These are phyloP conservation scores for Paracoccidioides lutzii DNA, from an alignment of 2,329 filamentous ascomycete species.

Conservation along the genomic window DNA sequence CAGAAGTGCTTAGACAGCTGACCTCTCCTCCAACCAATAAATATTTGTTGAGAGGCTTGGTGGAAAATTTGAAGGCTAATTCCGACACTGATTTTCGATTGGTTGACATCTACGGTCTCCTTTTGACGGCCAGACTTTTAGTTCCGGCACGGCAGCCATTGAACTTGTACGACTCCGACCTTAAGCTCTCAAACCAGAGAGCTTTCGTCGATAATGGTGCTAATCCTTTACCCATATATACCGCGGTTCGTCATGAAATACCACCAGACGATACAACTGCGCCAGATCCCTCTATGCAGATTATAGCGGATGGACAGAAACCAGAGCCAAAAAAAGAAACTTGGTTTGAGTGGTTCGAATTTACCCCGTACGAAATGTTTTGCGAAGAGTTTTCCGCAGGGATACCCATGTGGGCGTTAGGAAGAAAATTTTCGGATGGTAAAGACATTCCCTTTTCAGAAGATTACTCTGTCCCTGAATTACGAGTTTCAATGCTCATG, in stretches of 20 bases:
- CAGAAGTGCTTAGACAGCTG: slow-evolving; percentile 64
- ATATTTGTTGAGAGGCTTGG: slow-evolving; percentile 70
- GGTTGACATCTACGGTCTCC: slow-evolving; percentile 81
- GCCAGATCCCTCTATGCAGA: not conserved
- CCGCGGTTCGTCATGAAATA: slow-evolving; percentile 89
- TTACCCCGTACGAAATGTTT: slow-evolving; percentile 88
- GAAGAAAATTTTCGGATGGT: slow-evolving; percentile 66
- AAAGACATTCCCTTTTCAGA: slow-evolving; percentile 51
- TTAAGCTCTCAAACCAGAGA: slow-evolving; percentile 83
- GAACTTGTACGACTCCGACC: slow-evolving; percentile 60
- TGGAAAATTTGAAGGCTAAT: slow-evolving; percentile 83
- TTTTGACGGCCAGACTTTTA: slow-evolving; percentile 71
- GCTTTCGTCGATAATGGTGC: slow-evolving; percentile 63
- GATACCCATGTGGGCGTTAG: slow-evolving; percentile 89
- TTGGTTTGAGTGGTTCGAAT: slow-evolving; percentile 98
- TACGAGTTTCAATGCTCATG: slow-evolving; percentile 70
- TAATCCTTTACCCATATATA: slow-evolving; percentile 86
- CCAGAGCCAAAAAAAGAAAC: slow-evolving; percentile 48
- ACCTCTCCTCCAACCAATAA: slow-evolving; percentile 90
- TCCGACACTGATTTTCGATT: slow-evolving; percentile 70
- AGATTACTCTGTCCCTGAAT: slow-evolving; percentile 63
- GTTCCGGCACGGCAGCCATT: slow-evolving; percentile 72
- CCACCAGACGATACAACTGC: slow-evolving; percentile 38
- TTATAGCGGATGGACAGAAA: slow-evolving; percentile 25
- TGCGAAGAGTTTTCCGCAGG: slow-evolving; percentile 85